Conservation (phyloP, 495 filamentous ascomycete species). For the Aspergillus bertholletiae region DNA sequence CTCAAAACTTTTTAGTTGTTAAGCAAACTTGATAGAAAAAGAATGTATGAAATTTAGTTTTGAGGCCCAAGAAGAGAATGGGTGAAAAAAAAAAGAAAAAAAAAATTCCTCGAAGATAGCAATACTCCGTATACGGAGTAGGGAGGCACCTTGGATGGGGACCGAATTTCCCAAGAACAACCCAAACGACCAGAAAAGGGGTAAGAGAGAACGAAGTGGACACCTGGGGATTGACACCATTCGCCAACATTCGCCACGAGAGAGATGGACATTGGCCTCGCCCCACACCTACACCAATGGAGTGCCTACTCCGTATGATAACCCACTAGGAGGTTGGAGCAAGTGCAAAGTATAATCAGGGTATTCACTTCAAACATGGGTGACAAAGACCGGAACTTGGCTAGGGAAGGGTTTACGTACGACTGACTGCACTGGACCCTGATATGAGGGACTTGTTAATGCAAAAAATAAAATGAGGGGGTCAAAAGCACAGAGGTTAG, state of each 20-base stretch:
- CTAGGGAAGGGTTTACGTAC: background rate
- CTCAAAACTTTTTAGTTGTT: background rate
- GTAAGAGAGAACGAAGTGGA: constrained; percentile 12
- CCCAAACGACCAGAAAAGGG: constrained; percentile 17
- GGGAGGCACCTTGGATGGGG: background rate
- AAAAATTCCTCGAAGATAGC: too few species aligned
- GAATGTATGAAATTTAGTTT: background rate
- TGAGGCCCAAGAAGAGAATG: background rate
- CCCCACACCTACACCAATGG: constrained; percentile 14
- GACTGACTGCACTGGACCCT: background rate
- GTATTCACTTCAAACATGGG: background rate
- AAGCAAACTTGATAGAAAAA: background rate
- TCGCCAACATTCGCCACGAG: constrained; percentile 21
- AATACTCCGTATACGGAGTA: too few species aligned
- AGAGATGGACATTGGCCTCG: constrained; percentile 17
- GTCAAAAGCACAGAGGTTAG: background rate
- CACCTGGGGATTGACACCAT: constrained; percentile 20
- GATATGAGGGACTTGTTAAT: background rate
- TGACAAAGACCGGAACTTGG: background rate
- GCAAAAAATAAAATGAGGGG: background rate
- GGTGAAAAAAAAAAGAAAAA: background rate
- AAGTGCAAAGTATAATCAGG: constrained; percentile 1
- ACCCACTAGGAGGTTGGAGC: background rate
- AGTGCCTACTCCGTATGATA: too few species aligned
- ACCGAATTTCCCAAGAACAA: background rate